phyloP scores from a whole-genome alignment of 176 grass and related monocot genomes.

The Dendrocalamus sinicus region DNA sequence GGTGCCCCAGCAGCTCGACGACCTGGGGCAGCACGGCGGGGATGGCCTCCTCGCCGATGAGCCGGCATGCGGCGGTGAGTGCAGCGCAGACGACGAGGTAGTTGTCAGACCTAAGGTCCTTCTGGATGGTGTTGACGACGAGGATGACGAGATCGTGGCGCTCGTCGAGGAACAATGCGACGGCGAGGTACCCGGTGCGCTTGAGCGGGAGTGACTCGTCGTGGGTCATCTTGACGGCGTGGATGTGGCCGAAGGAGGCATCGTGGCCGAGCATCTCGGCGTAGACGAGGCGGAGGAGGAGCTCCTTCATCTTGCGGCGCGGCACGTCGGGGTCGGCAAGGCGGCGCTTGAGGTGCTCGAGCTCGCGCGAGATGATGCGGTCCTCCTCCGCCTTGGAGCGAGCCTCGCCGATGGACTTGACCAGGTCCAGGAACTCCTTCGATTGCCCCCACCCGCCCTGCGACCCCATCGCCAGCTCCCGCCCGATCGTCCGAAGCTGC shows the following conservation, averaged over 20 bases:
- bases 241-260: constrained; percentile 97
- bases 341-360: constrained; percentile 85
- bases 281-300: constrained; percentile 91
- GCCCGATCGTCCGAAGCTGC: constrained; percentile 93
- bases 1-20: constrained; percentile 81
- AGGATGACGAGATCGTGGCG: constrained; percentile 97
- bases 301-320: constrained; percentile 96
- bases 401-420: constrained; percentile 98
- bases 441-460: constrained; percentile 88
- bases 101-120: constrained; percentile 96
- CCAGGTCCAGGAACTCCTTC: constrained; percentile 98
- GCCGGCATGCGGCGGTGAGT: constrained; percentile 75
- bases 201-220: constrained; percentile 91
- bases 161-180: constrained; percentile 96
- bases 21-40: constrained; percentile 94
- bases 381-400: constrained; percentile 99
- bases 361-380: constrained; percentile 92
- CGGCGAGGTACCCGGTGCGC: constrained; percentile 94
- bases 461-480: constrained; percentile 96
- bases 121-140: constrained; percentile 99
- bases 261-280: constrained; percentile 99
- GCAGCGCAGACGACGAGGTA: constrained; percentile 89
- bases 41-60: constrained; percentile 98
- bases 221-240: constrained; percentile 99
- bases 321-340: constrained; percentile 94